Conservation (phyloP, 306 rosid genomes). For the Trifolium fragiferum region DNA sequence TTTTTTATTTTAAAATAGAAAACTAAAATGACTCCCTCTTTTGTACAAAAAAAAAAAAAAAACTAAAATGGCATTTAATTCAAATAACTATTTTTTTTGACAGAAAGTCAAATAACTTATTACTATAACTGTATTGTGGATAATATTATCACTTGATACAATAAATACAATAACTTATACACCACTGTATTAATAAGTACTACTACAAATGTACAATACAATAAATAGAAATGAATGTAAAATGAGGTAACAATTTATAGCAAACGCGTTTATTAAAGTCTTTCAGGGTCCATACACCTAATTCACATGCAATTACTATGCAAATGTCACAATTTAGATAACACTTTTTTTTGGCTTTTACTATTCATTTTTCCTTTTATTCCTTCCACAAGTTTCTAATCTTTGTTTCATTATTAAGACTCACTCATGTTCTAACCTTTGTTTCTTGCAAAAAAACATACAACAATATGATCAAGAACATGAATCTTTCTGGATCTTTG, state of each 20-base stretch:
- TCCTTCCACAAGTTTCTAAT: not conserved
- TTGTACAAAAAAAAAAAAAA: no score
- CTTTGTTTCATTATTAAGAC: not conserved
- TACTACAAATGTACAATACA: no score
- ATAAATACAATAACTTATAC: no score
- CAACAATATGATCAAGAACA: conserved; percentile 53
- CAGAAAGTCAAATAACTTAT: no score
- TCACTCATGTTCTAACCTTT: not conserved
- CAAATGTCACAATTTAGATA: not conserved
- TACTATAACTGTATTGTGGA: not conserved
- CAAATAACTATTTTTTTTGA: no score
- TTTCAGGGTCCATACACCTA: not conserved
- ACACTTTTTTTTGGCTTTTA: not conserved
- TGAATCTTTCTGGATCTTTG: conserved; percentile 45
- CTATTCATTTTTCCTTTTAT: not conserved
- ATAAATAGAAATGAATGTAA: not conserved
- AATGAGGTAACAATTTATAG: not conserved
- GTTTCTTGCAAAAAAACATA: conserved; percentile 5
- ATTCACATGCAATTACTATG: conserved; percentile 7
- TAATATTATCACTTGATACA: not conserved
- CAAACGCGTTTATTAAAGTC: conserved; percentile 1
- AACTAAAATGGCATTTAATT: no score
- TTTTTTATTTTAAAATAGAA: no score
- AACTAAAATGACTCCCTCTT: no score
- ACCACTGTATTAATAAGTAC: no score